Conservation (phyloP, 805 yeast species). For the Yamadazyma tumulicola region DNA sequence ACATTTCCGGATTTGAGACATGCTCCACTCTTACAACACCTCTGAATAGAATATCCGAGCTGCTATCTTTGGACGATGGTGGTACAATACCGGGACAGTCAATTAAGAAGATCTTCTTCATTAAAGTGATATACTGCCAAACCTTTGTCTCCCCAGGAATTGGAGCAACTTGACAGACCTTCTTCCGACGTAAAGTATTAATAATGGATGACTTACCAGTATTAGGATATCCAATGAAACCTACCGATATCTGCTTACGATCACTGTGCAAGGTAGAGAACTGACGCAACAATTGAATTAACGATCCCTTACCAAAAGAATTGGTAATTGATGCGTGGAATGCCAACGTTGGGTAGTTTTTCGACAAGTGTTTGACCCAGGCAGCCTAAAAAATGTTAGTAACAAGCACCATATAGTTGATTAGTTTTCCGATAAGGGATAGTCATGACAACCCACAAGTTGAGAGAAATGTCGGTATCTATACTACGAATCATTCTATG, state of each 20-base stretch:
- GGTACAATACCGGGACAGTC: slow-evolving; percentile 99
- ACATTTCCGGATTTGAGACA: slow-evolving; percentile 92
- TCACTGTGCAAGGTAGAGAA: slow-evolving; percentile 87
- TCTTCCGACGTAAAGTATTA: slow-evolving; percentile 88
- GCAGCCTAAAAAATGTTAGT: slow-evolving; percentile 66
- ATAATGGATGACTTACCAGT: slow-evolving; percentile 97
- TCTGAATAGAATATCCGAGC: slow-evolving; percentile 87
- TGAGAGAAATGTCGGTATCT: slow-evolving; percentile 64
- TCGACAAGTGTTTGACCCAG: slow-evolving; percentile 94
- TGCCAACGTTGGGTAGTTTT: slow-evolving; percentile 90
- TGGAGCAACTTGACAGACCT: slow-evolving; percentile 96
- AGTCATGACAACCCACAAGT: not conserved
- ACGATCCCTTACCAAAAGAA: slow-evolving; percentile 96
- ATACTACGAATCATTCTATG: slow-evolving; percentile 73
- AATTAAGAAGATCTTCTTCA: slow-evolving; percentile 92
- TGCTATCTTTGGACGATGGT: slow-evolving; percentile 84
- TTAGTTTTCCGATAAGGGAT: not conserved
- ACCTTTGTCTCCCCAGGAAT: slow-evolving; percentile 99
- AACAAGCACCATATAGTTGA: not conserved
- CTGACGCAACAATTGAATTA: slow-evolving; percentile 90
- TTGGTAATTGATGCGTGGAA: slow-evolving; percentile 97
- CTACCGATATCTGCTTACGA: slow-evolving; percentile 94
- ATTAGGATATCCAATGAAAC: slow-evolving; percentile 96
- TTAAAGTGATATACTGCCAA: slow-evolving; percentile 96
- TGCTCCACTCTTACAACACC: slow-evolving; percentile 99